Base-by-base conservation (phyloP, 768 basidiomycete species). In the Russula sp. region DNA sequence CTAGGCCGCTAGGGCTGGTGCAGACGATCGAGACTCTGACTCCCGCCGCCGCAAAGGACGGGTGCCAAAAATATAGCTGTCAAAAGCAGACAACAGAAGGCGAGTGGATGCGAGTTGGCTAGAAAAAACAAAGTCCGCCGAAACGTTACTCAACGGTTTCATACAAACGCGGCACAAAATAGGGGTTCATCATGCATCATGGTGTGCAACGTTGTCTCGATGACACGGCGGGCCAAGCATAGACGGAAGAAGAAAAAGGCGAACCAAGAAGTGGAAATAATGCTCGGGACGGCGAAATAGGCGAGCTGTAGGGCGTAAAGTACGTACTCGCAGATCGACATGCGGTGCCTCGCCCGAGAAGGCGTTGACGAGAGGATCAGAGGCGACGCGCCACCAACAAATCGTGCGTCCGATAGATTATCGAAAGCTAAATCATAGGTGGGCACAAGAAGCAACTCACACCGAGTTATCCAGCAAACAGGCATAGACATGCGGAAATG, bases 401-500 rank as follows among this genome's bases (percentile, higher is more conserved):
- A 29, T 16, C 38, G 29, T 41, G 47, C 20, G 10, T 32, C 46
- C 36, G n/a, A 50, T 58, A 35, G 20, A 39, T 62, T 45, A 41
- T 36, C 35, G 35, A 42, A 18, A 61, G 32, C 47, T 36, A 22
- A 49, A 63, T 48, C 53, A 65, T 57, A 50, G 56, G 63, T 68
- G 65, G 61, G 56, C 41, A 65, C 65, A 65, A 34, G 39, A 58
- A 61, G 50, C 10, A 32, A 63, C 58, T 53, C 47, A 41, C 52
- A 42, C 36, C 16, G 6, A 61, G 22, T 36, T 20, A 54, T 38
- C 54, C 51, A 45, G 18, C 22, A 42, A 32, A 62, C 29, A 63
- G 47, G 32, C 22, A 61, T 29, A 58, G 56, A 48, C 35, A 45
- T 42, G 25, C n/a, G 22, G 9, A 29, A n/a, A 8, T 32, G 18